Evolutionary conservation across 257 asterid genomes (phyloP).

Genomic region (Apocynum venetum): DNA sequence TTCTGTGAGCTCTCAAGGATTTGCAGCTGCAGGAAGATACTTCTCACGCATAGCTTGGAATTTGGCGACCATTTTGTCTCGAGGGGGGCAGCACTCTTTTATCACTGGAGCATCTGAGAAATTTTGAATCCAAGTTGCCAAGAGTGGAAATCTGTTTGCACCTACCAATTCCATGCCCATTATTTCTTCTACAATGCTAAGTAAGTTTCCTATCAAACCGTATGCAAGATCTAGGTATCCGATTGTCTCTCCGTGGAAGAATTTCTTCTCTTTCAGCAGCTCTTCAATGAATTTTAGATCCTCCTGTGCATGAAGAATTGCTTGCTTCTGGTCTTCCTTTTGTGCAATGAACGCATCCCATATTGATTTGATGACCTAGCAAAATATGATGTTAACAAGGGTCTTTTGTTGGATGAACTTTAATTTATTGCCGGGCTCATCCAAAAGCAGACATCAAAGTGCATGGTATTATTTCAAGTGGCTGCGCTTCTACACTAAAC

Average conservation of each 20-base stretch:
- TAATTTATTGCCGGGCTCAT: too few relatives aligned
- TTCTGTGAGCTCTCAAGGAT: not conserved
- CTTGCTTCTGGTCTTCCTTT: slow-evolving; percentile 41
- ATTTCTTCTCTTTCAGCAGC: slow-evolving; percentile 47
- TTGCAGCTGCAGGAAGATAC: slow-evolving; percentile 22
- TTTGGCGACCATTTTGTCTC: slow-evolving; percentile 48
- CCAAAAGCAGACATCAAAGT: not conserved
- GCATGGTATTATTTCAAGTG: not conserved
- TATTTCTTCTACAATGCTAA: slow-evolving; percentile 45
- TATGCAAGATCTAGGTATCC: slow-evolving; percentile 61
- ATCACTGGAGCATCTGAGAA: slow-evolving; percentile 43
- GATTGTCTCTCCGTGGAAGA: slow-evolving; percentile 51
- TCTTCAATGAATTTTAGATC: slow-evolving; percentile 44
- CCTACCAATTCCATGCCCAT: slow-evolving; percentile 34
- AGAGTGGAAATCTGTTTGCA: slow-evolving; percentile 36
- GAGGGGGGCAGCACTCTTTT: slow-evolving; percentile 57
- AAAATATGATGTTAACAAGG: not conserved
- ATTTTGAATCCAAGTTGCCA: slow-evolving; percentile 46
- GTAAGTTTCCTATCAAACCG: slow-evolving; percentile 49
- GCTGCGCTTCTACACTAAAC: not conserved
- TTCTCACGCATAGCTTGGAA: slow-evolving; percentile 35
- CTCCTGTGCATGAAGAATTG: slow-evolving; percentile 23
- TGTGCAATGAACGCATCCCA: slow-evolving; percentile 30
- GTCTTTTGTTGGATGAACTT: not conserved
- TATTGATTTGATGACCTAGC: slow-evolving; percentile 36